These are phyloP conservation scores for Spathaspora passalidarum DNA, from an alignment of 805 yeast genomes.

Conservation along the genomic window DNA sequence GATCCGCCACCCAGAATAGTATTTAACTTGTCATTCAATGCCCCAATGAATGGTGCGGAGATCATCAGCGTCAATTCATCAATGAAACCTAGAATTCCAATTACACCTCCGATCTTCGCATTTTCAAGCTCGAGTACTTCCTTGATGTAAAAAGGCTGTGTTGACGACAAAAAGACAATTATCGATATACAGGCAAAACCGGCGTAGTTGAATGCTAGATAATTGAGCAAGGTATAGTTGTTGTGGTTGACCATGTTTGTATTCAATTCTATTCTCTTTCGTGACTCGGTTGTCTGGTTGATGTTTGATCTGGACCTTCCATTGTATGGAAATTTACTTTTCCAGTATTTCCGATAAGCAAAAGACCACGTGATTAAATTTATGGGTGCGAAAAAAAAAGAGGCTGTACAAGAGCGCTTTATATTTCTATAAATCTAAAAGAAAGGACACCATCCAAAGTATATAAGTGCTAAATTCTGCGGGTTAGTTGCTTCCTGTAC, in stretches of 20 bases:
- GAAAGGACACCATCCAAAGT: slow-evolving; percentile 84
- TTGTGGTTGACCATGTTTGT: slow-evolving; percentile 3
- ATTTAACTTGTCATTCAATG: slow-evolving; percentile 53
- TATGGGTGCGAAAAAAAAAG: neutral
- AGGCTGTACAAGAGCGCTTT: neutral
- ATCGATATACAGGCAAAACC: slow-evolving; percentile 38
- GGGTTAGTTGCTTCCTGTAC: slow-evolving; percentile 72
- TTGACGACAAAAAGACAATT: slow-evolving; percentile 36
- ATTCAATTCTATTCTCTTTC: neutral
- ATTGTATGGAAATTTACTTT: neutral
- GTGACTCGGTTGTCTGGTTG: neutral
- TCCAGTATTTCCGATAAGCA: neutral
- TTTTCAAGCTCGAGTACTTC: slow-evolving; percentile 27
- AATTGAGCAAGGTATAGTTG: slow-evolving; percentile 16
- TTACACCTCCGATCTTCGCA: slow-evolving; percentile 27
- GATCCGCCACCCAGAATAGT: slow-evolving; percentile 43
- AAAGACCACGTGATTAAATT: neutral
- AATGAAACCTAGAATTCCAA: slow-evolving; percentile 42
- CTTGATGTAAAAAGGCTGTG: slow-evolving; percentile 39
- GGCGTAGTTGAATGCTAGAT: slow-evolving; percentile 31
- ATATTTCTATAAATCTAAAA: slow-evolving; percentile 28
- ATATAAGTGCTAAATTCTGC: slow-evolving; percentile 68
- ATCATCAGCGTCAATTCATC: slow-evolving; percentile 58
- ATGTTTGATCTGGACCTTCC: neutral
- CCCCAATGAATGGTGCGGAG: slow-evolving; percentile 61